phyloP scores from a whole-genome alignment of 2,329 filamentous ascomycete genomes.

The Scedosporium minutisporum region DNA sequence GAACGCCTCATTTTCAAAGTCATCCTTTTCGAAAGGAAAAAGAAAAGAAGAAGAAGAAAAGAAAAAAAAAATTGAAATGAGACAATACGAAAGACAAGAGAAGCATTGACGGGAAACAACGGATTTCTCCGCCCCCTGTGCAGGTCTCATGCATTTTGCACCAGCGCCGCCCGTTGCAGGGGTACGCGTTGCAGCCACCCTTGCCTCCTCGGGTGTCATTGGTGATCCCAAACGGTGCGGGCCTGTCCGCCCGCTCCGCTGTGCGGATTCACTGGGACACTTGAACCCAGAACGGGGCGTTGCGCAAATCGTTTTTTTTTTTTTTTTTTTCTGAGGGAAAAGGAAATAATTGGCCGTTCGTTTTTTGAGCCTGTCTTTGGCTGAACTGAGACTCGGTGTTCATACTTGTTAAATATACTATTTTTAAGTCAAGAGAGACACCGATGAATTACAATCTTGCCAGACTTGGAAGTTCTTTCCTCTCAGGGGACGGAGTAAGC shows the following conservation, averaged over 20 bases:
- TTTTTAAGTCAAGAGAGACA: neutral
- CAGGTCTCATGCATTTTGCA: neutral
- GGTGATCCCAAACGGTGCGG: conserved; percentile 1
- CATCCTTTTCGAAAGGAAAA: neutral
- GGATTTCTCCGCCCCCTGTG: neutral
- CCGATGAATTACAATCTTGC: neutral
- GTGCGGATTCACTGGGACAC: neutral
- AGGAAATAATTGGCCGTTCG: neutral
- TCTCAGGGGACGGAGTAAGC: too few species aligned
- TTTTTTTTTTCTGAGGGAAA: neutral
- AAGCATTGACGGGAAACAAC: neutral
- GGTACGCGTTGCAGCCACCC: neutral
- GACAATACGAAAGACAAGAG: neutral
- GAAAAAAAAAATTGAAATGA: neutral
- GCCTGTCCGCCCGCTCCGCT: conserved; percentile 2
- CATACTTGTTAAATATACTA: too few species aligned
- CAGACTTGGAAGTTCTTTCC: neutral
- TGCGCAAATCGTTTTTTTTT: neutral
- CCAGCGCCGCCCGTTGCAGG: neutral
- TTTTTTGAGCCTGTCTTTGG: too few species aligned
- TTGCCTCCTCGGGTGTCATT: conserved; percentile 1
- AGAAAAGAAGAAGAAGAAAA: neutral
- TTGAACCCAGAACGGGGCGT: neutral
- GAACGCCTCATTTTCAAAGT: neutral
- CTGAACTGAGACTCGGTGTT: too few species aligned